These are phyloP conservation scores for Ochetophila trinervis DNA, from an alignment of 306 rosid genomes.

Conservation along the genomic window DNA sequence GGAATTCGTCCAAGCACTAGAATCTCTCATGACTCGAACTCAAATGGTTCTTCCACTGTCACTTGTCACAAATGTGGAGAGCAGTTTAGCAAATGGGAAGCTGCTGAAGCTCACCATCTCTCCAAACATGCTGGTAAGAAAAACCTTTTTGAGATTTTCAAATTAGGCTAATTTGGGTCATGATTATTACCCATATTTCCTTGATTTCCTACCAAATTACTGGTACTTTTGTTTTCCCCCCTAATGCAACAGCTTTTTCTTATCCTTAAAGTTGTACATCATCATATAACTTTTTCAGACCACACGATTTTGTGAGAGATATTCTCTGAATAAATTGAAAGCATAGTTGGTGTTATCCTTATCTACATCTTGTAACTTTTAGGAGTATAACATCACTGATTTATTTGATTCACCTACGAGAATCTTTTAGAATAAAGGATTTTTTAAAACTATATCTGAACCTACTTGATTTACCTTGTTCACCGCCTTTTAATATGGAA, in stretches of 20 bases:
- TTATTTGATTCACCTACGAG: slow-evolving; percentile 17
- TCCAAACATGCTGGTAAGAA: slow-evolving; percentile 83
- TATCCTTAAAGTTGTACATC: slow-evolving; percentile 20
- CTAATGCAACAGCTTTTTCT: slow-evolving; percentile 9
- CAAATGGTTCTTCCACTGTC: slow-evolving; percentile 43
- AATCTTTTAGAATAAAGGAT: slow-evolving; percentile 19
- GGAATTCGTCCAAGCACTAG: slow-evolving; percentile 56
- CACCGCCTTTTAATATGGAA: slow-evolving; percentile 22
- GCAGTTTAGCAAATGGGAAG: slow-evolving; percentile 77
- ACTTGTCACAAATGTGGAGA: slow-evolving; percentile 91
- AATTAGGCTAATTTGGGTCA: background rate
- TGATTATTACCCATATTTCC: background rate
- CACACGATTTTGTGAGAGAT: slow-evolving; percentile 20
- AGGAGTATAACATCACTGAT: background rate
- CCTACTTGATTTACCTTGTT: slow-evolving; percentile 17
- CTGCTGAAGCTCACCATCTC: slow-evolving; percentile 87
- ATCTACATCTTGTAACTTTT: background rate
- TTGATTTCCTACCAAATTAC: background rate
- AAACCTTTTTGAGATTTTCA: slow-evolving; percentile 8
- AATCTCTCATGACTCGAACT: slow-evolving; percentile 44
- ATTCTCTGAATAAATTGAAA: slow-evolving; percentile 10
- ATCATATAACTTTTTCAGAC: slow-evolving; percentile 25
- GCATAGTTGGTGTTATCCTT: background rate
- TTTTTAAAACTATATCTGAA: slow-evolving; percentile 20
- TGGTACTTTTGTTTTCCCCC: background rate